phyloP scores from a whole-genome alignment of 306 rosid species.

The Lupinus albus region DNA sequence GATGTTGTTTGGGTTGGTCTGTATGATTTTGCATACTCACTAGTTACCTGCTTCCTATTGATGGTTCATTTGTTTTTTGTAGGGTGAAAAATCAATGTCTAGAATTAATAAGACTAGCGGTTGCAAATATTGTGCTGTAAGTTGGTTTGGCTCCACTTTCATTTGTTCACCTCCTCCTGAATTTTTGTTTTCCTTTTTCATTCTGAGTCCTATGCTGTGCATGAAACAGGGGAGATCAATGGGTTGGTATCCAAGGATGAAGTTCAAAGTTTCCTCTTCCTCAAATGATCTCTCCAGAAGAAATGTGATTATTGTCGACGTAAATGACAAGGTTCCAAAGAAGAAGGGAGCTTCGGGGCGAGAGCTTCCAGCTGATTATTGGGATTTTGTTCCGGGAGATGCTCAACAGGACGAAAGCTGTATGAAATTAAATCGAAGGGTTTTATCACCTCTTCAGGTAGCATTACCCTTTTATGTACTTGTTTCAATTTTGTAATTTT shows the following conservation, averaged over 20 bases:
- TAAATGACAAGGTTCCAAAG: conserved; percentile 49
- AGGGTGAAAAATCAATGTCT: conserved; percentile 54
- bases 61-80: conserved; percentile 44
- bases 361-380: conserved; percentile 67
- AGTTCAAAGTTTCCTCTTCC: conserved; percentile 65
- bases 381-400: conserved; percentile 79
- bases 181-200: conserved; percentile 11
- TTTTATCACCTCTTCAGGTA: conserved; percentile 89
- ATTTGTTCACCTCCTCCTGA: background rate
- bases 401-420: conserved; percentile 62
- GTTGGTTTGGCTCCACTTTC: conserved; percentile 44
- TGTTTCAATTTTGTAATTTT: conserved; percentile 10
- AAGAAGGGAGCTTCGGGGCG: conserved; percentile 41
- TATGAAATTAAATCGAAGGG: conserved; percentile 54
- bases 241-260: conserved; percentile 68
- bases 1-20: conserved; percentile 26
- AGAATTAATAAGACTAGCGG: conserved; percentile 45
- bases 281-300: conserved; percentile 61
- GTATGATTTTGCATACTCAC: conserved; percentile 13
- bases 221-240: conserved; percentile 59
- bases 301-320: conserved; percentile 74
- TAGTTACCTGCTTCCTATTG: conserved; percentile 33
- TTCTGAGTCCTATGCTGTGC: conserved; percentile 28
- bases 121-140: conserved; percentile 86
- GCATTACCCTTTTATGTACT: background rate